Base-by-base conservation (phyloP, 1,139 yeast species). In the Pichia sp. region DNA sequence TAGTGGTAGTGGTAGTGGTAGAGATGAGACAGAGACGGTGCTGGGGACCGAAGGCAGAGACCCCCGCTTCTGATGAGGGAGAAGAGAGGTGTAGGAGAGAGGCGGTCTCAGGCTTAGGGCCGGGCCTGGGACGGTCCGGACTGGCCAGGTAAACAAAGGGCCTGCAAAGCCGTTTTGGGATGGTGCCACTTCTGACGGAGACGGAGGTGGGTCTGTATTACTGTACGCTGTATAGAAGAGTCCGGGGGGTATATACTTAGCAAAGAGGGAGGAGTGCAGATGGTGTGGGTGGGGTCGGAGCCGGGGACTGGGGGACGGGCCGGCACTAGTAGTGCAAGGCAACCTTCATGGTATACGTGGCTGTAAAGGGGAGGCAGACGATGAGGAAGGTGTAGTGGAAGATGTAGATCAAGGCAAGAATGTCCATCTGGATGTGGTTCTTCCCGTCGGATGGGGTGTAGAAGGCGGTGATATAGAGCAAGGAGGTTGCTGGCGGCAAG, bases 401-500 rank as follows among this genome's bases (percentile, higher is more conserved):
- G 58, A 91, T 80, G 60, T 89, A 78, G 46, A 82, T 76, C 14
- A 88, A 75, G 0, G 96, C 95, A 58, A 91, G 74, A 66, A 92
- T 85, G 64, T 91, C 95, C 85, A 91, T 83, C 69, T 89, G 96
- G 10, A 83, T 64, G 64, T 85, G 87, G 31, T 80, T 81, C 1
- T 75, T 81, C 8, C 80, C 73, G 49, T 75, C 75, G 1, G 87
- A 82, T 47, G 85, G 87, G 1, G 93, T 84, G 68, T 84, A 88
- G 66, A 88, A 84, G 6, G 96, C 93, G 3, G 97, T 89, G 59
- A 91, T 75, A 67, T 89, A 91, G 24, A 91, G 84, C 63, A 89
- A 80, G 1, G 91, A 80, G 0, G 97, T 91, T 0, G 97, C 96
- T 58, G 87, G 85, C 0, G 97, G 97, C 56, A 89, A 77, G 0